Base-by-base conservation (phyloP, 2,329 filamentous ascomycete genomes). In the Aureobasidium namibiae region DNA sequence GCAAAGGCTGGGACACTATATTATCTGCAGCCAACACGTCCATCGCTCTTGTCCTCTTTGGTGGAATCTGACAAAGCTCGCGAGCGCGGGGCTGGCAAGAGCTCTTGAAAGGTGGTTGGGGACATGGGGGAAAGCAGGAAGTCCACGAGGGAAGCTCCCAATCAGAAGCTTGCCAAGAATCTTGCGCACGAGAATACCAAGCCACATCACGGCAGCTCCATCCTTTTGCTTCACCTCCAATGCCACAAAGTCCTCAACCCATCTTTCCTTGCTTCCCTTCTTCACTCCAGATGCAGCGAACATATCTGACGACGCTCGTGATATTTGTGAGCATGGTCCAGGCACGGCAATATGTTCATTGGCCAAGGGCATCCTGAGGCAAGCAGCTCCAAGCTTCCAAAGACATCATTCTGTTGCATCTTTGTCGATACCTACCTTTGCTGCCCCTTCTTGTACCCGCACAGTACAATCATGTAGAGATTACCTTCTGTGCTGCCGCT, bases 1-100 rank as follows among this genome's bases (percentile, higher is more conserved):
- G 74, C 73, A 61, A 76, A 65, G 41, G 73, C 63, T 59, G 75
- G 68, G 26, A 75, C 6, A 75, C 52, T 10, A 73, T 53, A 53
- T 72, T 73, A 29, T 39, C 26, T 48, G 54, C 54, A 57, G 54
- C 54, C 33, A 23, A 29, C 31, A 46, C 42, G 18, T 57, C 21
- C 33, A 57, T 57, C 21, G 54, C 54, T 45, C 39, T 57, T 46
- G 42, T 18, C 53, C 42, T 31, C 23, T 45, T 33, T 46, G 39
- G 23, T 38, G 26, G n/a, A 23, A 46, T 38, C 54, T 57, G 31
- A 46, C 52, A 46, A 39, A 39, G n/a, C 21, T 42, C 26, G 31
- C 18, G 29, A 39, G 23, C 36, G 54, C 33, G 54, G 54, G 54
- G 54, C 54, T 57, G 54, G 54, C 18, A 38, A 39, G 34, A 8